phyloP scores from a whole-genome alignment of 2,329 filamentous ascomycete species.

The Mariannaea elegans region DNA sequence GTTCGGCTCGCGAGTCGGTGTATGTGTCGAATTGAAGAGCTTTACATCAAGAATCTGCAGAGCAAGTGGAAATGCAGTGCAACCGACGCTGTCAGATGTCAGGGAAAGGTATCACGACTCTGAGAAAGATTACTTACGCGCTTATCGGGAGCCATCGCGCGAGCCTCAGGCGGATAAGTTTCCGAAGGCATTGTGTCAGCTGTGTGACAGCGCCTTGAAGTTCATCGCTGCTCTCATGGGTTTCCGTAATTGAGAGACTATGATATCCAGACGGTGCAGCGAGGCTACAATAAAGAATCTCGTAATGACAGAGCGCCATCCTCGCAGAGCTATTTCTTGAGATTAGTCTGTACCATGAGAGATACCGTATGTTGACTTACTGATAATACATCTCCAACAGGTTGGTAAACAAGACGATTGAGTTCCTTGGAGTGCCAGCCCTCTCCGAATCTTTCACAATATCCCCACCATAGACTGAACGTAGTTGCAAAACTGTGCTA shows the following conservation, averaged over 20 bases:
- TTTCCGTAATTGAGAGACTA: constrained; percentile 3
- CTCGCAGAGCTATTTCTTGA: constrained; percentile 25
- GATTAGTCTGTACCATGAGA: not conserved
- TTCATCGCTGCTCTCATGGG: constrained; percentile 31
- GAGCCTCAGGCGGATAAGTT: constrained; percentile 24
- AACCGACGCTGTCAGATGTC: constrained; percentile 28
- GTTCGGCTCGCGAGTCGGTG: constrained; percentile 6
- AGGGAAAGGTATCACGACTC: not conserved
- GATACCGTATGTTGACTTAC: constrained; percentile 1
- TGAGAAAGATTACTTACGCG: constrained; percentile 22
- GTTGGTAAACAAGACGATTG: constrained; percentile 33
- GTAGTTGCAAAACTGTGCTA: constrained; percentile 27
- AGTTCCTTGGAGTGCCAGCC: constrained; percentile 15
- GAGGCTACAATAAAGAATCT: constrained; percentile 30
- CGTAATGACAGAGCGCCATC: constrained; percentile 34
- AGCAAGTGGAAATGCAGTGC: constrained; percentile 32
- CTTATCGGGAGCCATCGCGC: constrained; percentile 37
- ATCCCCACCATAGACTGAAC: constrained; percentile 20
- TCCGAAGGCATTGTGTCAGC: constrained; percentile 32
- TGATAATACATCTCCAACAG: constrained; percentile 40
- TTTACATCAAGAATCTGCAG: constrained; percentile 38
- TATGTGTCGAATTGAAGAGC: constrained; percentile 19
- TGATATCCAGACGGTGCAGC: constrained; percentile 14
- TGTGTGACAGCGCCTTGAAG: constrained; percentile 33
- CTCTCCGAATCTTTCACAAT: constrained; percentile 15